Conservation (phyloP, 78 protist genomes). For the Anaeramoeba ignava region DNA sequence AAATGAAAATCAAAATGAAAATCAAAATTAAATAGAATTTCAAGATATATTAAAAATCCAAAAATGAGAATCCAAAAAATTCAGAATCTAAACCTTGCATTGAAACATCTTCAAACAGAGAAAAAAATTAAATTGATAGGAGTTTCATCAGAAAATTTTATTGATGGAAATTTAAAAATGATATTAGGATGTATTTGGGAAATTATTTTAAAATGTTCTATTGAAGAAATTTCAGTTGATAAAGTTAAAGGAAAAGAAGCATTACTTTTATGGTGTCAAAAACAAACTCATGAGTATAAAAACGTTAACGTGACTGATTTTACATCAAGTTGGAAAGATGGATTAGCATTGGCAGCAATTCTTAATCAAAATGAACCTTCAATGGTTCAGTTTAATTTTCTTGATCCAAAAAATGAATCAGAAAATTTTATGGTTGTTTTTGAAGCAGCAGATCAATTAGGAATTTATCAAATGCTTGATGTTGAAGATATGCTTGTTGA, state of each 20-base stretch:
- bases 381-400: neutral
- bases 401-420: neutral
- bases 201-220: neutral
- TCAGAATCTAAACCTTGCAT: too few relatives aligned
- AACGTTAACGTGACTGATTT: neutral
- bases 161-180: neutral
- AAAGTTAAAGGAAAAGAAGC: neutral
- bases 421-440: neutral
- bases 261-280: neutral
- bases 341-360: neutral
- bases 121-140: too few relatives aligned
- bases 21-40: too few relatives aligned
- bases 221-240: neutral
- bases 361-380: neutral
- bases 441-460: neutral
- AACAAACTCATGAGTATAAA: neutral
- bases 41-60: too few relatives aligned
- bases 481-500: neutral
- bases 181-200: neutral
- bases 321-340: neutral
- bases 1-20: too few relatives aligned
- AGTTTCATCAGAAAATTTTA: too few relatives aligned
- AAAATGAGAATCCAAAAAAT: too few relatives aligned
- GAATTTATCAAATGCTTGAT: neutral
- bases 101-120: too few relatives aligned